These are phyloP conservation scores for Primulina huaijiensis DNA, from an alignment of 257 asterid genomes.

Conservation along the genomic window DNA sequence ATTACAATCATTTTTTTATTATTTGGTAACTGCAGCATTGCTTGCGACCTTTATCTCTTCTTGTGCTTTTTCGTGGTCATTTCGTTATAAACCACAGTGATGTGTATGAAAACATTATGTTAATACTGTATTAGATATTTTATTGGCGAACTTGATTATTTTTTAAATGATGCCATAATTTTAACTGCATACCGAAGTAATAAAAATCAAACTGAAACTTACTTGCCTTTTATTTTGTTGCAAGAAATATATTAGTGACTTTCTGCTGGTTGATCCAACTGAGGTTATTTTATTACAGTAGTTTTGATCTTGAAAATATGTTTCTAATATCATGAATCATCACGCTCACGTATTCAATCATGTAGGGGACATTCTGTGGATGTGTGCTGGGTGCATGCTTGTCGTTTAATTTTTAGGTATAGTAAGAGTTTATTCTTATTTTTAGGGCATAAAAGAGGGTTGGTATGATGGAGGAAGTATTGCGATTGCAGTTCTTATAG, in stretches of 20 bases:
- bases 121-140: neutral
- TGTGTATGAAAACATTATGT: neutral
- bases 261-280: neutral
- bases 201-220: neutral
- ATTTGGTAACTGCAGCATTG: conserved; percentile 7
- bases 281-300: neutral
- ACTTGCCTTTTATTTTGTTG: neutral
- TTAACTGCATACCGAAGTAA: neutral
- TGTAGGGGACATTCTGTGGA: conserved; percentile 9
- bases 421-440: conserved; percentile 13
- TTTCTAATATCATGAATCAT: neutral
- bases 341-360: conserved; percentile 18
- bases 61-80: neutral
- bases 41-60: neutral
- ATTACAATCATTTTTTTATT: neutral
- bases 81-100: neutral
- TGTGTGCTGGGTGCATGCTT: neutral
- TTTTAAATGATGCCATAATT: neutral
- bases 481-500: conserved; percentile 81
- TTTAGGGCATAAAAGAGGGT: conserved; percentile 91
- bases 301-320: neutral
- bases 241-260: neutral
- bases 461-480: conserved; percentile 99
- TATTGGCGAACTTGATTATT: neutral
- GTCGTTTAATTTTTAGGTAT: neutral